Conservation (phyloP, 225 moss, liverwort and hornwort species). For the Bryum argenteum region DNA sequence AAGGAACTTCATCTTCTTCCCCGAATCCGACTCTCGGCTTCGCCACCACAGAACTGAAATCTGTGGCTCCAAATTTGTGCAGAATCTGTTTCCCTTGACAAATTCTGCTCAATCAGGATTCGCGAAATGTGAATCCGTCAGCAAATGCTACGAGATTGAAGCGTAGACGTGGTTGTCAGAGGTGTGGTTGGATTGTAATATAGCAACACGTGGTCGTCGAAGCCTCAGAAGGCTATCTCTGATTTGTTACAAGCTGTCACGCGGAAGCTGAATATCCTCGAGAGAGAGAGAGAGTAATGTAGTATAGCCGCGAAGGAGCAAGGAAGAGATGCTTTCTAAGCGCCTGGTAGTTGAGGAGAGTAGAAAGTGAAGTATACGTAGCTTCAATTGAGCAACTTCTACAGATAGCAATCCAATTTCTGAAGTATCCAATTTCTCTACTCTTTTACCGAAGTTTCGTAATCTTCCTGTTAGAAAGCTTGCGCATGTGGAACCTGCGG, state of each 20-base stretch:
- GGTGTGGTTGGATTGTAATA: neutral
- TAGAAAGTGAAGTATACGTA: no score
- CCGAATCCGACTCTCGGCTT: neutral
- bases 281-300: neutral
- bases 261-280: slow-evolving; percentile 25
- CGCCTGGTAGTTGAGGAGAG: neutral
- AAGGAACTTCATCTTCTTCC: slow-evolving; percentile 14
- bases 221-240: slow-evolving; percentile 20
- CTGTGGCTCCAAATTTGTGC: neutral
- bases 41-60: neutral
- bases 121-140: neutral
- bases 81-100: neutral
- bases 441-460: no score
- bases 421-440: no score
- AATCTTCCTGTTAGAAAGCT: no score
- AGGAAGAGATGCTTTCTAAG: neutral
- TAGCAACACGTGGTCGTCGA: slow-evolving; percentile 35
- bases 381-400: neutral
- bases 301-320: neutral
- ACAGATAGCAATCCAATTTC: no score
- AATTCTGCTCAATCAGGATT: neutral
- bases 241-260: slow-evolving; percentile 14
- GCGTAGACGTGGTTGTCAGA: neutral
- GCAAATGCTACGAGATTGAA: neutral
- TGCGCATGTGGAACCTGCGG: no score